phyloP scores from a whole-genome alignment of 306 rosid genomes.

The Neltuma alba region DNA sequence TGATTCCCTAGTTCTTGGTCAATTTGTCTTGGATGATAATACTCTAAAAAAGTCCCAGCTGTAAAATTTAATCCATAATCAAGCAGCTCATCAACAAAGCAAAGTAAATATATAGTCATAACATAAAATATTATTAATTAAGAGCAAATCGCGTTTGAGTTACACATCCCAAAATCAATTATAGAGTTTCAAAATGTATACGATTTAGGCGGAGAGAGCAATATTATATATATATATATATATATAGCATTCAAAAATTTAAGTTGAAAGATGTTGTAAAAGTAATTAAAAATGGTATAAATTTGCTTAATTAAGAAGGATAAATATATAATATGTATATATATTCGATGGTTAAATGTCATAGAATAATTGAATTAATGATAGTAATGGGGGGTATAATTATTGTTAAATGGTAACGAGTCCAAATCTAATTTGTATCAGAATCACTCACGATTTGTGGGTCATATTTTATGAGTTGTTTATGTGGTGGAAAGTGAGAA shows the following conservation, averaged over 20 bases:
- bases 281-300: slow-evolving; percentile 5
- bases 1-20: slow-evolving; percentile 62
- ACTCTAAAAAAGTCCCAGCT: slow-evolving; percentile 51
- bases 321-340: neutral
- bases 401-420: slow-evolving; percentile 31
- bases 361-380: neutral
- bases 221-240: too few relatives aligned
- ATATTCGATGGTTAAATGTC: slow-evolving; percentile 26
- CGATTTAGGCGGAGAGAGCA: slow-evolving; percentile 6
- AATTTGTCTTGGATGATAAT: slow-evolving; percentile 51
- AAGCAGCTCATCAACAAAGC: slow-evolving; percentile 41
- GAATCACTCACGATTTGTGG: slow-evolving; percentile 89
- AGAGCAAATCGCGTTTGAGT: slow-evolving; percentile 38
- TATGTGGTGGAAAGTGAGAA: slow-evolving; percentile 76
- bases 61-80: slow-evolving; percentile 44
- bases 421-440: slow-evolving; percentile 73
- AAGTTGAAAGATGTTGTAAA: slow-evolving; percentile 14
- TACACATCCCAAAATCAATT: slow-evolving; percentile 20
- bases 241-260: neutral
- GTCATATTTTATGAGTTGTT: slow-evolving; percentile 80
- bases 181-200: neutral
- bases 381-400: slow-evolving; percentile 29
- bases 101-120: slow-evolving; percentile 17
- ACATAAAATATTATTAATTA: neutral
- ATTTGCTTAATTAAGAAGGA: slow-evolving; percentile 22